Percentiles rank a stretch among this genome's conserved stretches.
Evolutionary conservation across 768 basidiomycete species (phyloP).

Genomic region (Rhodotorula kratochvilovae): DNA sequence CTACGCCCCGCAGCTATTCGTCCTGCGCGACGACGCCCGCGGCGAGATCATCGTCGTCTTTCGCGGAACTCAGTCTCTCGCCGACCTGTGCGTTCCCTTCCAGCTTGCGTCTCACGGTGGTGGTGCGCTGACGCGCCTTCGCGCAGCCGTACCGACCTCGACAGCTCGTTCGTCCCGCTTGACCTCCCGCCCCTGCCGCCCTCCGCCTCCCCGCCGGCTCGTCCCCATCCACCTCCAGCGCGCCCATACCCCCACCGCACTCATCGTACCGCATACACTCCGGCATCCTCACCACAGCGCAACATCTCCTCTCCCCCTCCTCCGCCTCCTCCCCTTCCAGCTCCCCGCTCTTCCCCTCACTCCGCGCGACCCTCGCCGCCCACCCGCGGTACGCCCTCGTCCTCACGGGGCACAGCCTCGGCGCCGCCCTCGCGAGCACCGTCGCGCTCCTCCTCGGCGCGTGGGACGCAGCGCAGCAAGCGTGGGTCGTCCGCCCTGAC

Average conservation of each 20-base stretch:
- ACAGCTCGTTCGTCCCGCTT: slow-evolving; percentile 19
- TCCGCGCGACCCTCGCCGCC: slow-evolving; percentile 14
- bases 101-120: not conserved
- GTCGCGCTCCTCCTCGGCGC: slow-evolving; percentile 21
- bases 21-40: slow-evolving; percentile 27
- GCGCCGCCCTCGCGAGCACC: slow-evolving; percentile 24
- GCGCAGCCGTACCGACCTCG: slow-evolving; percentile 29
- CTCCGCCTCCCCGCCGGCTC: no score
- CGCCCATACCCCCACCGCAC: not conserved
- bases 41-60: slow-evolving; percentile 30
- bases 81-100: slow-evolving; percentile 20
- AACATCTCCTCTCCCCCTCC: slow-evolving; percentile 11
- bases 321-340: not conserved
- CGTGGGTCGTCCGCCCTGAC: slow-evolving; percentile 1
- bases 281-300: slow-evolving; percentile 25
- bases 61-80: slow-evolving; percentile 33
- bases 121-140: no score
- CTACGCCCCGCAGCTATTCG: slow-evolving; percentile 33
- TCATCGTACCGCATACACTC: slow-evolving; percentile 28
- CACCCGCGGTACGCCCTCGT: slow-evolving; percentile 24
- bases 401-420: slow-evolving; percentile 33
- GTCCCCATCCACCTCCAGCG: no score
- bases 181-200: not conserved
- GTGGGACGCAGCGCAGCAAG: not conserved
- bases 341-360: slow-evolving; percentile 11